Conservation (phyloP, 306 rosid genomes). For the Adenanthera pavonina region DNA sequence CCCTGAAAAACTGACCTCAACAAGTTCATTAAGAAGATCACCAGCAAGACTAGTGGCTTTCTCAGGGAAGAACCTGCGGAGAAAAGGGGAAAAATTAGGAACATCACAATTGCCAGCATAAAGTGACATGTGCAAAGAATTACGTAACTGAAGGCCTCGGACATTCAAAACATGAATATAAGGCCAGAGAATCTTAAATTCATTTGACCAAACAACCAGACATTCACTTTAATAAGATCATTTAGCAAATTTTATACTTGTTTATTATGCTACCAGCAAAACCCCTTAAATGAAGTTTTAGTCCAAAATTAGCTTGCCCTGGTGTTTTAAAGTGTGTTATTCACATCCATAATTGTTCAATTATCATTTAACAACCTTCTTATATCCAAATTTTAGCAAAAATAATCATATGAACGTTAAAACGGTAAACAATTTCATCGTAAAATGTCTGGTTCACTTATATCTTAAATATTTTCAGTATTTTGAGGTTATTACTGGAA, state of each 20-base stretch:
- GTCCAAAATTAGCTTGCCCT: no score
- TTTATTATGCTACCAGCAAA: not conserved
- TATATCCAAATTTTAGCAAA: no score
- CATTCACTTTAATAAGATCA: slow-evolving; percentile 12
- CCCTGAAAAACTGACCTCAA: slow-evolving; percentile 60
- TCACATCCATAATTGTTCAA: no score
- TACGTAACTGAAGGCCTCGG: not conserved
- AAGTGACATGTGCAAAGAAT: not conserved
- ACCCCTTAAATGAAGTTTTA: not conserved
- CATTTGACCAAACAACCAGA: slow-evolving; percentile 16
- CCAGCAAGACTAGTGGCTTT: slow-evolving; percentile 72
- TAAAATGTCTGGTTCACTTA: no score
- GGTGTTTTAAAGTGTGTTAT: no score
- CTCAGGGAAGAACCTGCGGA: slow-evolving; percentile 90
- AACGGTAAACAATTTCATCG: no score
- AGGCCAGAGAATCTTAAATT: slow-evolving; percentile 3
- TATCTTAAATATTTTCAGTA: no score
- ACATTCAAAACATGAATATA: slow-evolving; percentile 15
- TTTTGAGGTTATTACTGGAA: no score
- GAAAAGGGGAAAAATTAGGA: slow-evolving; percentile 25
- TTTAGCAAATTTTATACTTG: slow-evolving; percentile 2
- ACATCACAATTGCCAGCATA: slow-evolving; percentile 19
- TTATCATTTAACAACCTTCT: no score
- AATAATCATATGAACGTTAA: no score
- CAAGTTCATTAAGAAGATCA: slow-evolving; percentile 74